Percentiles rank a stretch among this genome's conserved stretches.
These are phyloP conservation scores for Ampelocalamus luodianensis DNA, from an alignment of 176 grass and related monocot genomes.

Conservation along the genomic window DNA sequence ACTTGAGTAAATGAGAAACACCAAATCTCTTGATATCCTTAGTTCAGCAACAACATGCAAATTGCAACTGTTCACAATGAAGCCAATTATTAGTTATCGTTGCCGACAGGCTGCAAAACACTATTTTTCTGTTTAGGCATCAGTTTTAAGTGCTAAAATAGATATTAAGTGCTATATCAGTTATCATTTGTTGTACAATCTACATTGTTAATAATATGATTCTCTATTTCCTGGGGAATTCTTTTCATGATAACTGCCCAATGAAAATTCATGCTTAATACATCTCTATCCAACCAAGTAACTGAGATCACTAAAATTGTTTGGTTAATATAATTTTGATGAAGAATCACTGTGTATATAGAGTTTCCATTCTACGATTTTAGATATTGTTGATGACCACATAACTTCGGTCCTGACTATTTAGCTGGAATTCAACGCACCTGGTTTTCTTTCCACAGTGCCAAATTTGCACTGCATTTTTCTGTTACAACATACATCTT, in stretches of 20 bases:
- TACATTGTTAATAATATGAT: conserved; percentile 19
- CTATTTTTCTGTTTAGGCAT: not conserved
- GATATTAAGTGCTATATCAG: not conserved
- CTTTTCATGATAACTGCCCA: conserved; percentile 1
- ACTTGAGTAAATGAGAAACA: not conserved
- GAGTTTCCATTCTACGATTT: not conserved
- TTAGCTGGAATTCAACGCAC: conserved; percentile 7
- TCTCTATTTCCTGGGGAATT: not conserved
- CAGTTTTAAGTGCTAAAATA: conserved; percentile 4
- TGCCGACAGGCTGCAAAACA: not conserved
- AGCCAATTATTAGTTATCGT: not conserved
- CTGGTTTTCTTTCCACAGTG: not conserved
- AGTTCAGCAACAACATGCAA: not conserved
- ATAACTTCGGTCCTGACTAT: not conserved
- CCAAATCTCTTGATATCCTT: not conserved
- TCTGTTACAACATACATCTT: not conserved
- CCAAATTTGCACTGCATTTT: not conserved
- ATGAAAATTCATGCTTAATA: conserved; percentile 17
- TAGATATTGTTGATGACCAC: not conserved
- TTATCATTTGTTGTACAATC: conserved; percentile 10
- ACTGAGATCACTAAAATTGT: not conserved
- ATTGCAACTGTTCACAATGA: conserved; percentile 24
- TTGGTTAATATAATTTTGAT: conserved; percentile 5
- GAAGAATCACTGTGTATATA: conserved; percentile 18
- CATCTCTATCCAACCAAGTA: not conserved